A percentile compares a stretch with the other conserved stretches of the same genome.
These are phyloP conservation scores for Termitomyces heimii DNA, from an alignment of 768 basidiomycete species.

Conservation along the genomic window DNA sequence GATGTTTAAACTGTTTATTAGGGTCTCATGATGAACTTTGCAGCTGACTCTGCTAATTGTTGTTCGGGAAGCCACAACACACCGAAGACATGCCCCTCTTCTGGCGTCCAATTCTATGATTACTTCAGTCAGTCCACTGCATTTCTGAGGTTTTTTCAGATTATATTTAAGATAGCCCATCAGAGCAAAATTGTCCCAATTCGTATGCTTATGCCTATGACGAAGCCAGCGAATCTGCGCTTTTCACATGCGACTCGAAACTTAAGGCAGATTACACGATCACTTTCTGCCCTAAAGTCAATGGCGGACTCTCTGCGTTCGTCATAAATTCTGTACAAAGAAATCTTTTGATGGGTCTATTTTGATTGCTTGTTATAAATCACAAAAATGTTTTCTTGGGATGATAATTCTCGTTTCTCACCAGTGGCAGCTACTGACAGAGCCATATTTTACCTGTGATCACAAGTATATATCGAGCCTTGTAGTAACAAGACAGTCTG, in stretches of 20 bases:
- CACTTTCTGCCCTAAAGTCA: not conserved
- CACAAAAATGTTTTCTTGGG: too few species aligned
- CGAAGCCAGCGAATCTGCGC: not conserved
- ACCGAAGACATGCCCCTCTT: conserved; percentile 26
- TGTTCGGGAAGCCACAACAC: conserved; percentile 28
- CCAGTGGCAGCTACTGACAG: too few species aligned
- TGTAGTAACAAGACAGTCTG: too few species aligned
- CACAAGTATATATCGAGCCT: too few species aligned
- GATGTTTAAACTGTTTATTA: not conserved
- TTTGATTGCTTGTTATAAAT: too few species aligned
- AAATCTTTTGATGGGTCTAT: too few species aligned
- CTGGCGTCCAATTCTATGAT: conserved; percentile 20
- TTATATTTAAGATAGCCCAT: not conserved
- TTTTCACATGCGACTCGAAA: not conserved
- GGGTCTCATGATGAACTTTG: not conserved
- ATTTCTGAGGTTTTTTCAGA: not conserved
- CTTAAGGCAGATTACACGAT: not conserved
- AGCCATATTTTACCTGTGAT: too few species aligned
- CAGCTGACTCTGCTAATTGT: conserved; percentile 28
- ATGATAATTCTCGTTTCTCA: too few species aligned
- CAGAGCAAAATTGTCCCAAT: not conserved
- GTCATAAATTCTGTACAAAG: too few species aligned
- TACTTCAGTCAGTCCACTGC: conserved; percentile 15
- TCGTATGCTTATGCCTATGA: not conserved
- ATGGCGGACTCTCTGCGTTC: too few species aligned